phyloP scores from a whole-genome alignment of 169 alveolate species.

The Perkinsus chesapeaki region DNA sequence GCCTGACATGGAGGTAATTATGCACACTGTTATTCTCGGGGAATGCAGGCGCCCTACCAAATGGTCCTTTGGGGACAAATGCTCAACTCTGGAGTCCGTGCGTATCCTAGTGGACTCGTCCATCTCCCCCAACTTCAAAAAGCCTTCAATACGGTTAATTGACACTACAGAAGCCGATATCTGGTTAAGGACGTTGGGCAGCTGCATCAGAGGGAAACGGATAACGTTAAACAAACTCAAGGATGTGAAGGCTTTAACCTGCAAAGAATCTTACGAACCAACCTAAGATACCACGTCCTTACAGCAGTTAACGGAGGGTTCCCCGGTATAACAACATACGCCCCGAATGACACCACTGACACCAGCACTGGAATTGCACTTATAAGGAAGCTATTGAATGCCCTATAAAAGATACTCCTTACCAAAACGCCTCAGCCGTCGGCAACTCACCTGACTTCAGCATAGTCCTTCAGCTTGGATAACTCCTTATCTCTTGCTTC shows the following conservation, averaged over 20 bases:
- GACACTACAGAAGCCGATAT: constrained; percentile 1
- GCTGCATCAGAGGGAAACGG: constrained; percentile 43
- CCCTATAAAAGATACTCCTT: background rate
- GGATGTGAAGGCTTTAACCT: constrained; percentile 40
- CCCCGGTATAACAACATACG: background rate
- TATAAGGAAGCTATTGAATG: background rate
- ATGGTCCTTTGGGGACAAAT: background rate
- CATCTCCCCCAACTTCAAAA: background rate
- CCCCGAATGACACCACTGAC: constrained; percentile 7
- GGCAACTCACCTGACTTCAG: background rate
- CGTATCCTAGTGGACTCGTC: background rate
- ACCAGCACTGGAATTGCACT: background rate
- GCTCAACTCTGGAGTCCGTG: background rate
- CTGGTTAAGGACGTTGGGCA: constrained; percentile 30
- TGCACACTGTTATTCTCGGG: background rate
- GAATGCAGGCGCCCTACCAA: background rate
- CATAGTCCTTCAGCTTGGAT: background rate
- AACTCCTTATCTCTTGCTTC: constrained; percentile 53
- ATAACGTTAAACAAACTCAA: constrained; percentile 42
- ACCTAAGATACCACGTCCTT: background rate
- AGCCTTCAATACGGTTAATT: constrained; percentile 5
- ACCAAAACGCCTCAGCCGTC: background rate
- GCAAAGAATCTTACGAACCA: background rate
- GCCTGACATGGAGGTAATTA: background rate
- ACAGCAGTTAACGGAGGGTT: background rate